Evolutionary conservation across 2,329 filamentous ascomycete species (phyloP), one percentile per base, ranked within the genome.

Genomic region (Delphinella strobiligena): DNA sequence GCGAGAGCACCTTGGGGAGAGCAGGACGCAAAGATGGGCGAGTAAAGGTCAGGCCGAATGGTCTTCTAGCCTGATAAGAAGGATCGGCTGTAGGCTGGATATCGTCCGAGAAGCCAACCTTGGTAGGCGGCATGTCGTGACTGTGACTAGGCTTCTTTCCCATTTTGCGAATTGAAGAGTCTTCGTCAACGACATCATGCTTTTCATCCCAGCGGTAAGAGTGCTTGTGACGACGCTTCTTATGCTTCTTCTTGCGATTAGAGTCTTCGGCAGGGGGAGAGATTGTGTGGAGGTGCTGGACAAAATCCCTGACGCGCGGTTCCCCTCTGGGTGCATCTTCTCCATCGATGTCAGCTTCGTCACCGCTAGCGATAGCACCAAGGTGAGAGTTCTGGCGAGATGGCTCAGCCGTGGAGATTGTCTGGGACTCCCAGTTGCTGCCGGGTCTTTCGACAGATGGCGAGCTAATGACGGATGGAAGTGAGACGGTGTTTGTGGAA

Each of bases 1-100:
- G 81, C 0, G 82, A 75, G 3, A 88, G 66, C 34, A 77, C 75
- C 52, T 78, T 82, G 15, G 77, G 74, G 27, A 75, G 57, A 11
- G 71, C 69, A 2, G 78, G 77, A 34, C 72, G 66, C 38, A 82
- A 68, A 10, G 44, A 41, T 30, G 48, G 49, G 17, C 53, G 59
- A 9, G 54, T 47, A 1, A 74, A 79, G 36, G 84, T 74, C 11
- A 81, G 54, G 44, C 64, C 68, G 53, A 80, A 75, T 1, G 72
- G 35, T 31, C 42, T 45, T 34, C 42, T 47, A 15, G 32, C 24
- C 9, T 31, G 15, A n/a, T 35, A 14, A 5, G 27, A 36, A 12
- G 38, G 12, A 27, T 31, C 24, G 36, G 53, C 38, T 22, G 53
- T 46, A 5, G 52, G 42, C 24, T 54, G 36, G 18, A 56, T 49